Percentiles rank a stretch among this genome's conserved stretches.
Evolutionary conservation across 164 flowering plant species (phyloP).

Genomic region (Stephania cephalantha): DNA sequence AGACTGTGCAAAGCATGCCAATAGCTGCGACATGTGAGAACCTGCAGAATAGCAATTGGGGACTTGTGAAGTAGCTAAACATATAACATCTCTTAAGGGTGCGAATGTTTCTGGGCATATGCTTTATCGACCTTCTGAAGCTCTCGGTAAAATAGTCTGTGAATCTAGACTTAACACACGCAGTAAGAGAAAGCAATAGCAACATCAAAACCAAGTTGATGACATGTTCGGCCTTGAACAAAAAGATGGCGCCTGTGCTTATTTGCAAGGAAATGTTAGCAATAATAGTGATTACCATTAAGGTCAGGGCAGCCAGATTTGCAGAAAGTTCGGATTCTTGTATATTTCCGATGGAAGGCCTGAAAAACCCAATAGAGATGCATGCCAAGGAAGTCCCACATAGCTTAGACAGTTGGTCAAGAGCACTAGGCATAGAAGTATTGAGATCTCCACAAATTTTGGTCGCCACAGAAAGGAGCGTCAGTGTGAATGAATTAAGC

Average conservation of each 20-base stretch:
- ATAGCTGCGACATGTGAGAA: background rate
- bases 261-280: constrained; percentile 3
- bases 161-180: background rate
- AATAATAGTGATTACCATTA: background rate
- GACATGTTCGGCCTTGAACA: background rate
- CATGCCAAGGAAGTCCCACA: background rate
- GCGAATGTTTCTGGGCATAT: background rate
- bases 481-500: background rate
- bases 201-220: background rate
- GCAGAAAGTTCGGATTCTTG: background rate
- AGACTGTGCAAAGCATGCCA: background rate
- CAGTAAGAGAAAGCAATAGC: background rate
- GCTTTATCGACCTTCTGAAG: too few relatives aligned
- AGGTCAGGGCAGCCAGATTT: background rate
- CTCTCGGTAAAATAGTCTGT: background rate
- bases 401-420: background rate
- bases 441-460: background rate
- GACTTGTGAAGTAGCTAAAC: background rate
- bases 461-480: background rate
- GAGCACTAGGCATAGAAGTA: background rate
- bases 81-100: background rate
- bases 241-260: background rate
- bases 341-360: background rate
- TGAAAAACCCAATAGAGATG: background rate
- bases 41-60: background rate